Evolutionary conservation across 306 rosid genomes (phyloP).

Genomic region (Carpinus fangiana): DNA sequence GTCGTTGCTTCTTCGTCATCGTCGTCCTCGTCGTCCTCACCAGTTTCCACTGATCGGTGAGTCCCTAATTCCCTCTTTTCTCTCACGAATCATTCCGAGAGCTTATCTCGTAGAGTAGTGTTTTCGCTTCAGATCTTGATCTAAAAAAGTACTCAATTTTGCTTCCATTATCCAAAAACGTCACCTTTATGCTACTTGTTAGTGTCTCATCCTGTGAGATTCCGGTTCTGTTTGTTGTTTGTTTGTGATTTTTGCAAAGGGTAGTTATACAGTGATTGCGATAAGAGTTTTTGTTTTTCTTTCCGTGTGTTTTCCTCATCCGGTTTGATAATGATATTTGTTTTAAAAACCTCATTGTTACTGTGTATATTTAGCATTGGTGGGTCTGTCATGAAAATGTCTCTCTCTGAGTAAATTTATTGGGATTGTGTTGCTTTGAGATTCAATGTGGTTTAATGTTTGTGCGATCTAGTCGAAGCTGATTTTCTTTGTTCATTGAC

Average conservation of each 20-base stretch:
- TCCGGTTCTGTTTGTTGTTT: conserved; percentile 6
- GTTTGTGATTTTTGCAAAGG: background rate
- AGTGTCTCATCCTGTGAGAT: conserved; percentile 11
- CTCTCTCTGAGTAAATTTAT: background rate
- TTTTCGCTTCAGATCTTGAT: conserved; percentile 64
- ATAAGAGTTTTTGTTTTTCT: background rate
- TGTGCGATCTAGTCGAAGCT: background rate
- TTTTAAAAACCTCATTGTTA: background rate
- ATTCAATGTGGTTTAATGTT: background rate
- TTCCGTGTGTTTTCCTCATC: background rate
- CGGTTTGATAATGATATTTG: background rate
- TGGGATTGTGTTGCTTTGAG: background rate
- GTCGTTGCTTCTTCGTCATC: conserved; percentile 72
- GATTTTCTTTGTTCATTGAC: background rate
- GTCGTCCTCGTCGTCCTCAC: conserved; percentile 41
- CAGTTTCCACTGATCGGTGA: conserved; percentile 98
- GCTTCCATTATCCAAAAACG: conserved; percentile 32
- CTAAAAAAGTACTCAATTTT: conserved; percentile 9
- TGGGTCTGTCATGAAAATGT: background rate
- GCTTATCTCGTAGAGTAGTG: conserved; percentile 28
- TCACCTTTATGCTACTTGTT: conserved; percentile 1
- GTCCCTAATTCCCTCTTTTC: conserved; percentile 44
- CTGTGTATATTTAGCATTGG: background rate
- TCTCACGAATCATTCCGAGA: conserved; percentile 3
- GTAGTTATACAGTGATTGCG: background rate